Percentiles rank a stretch among this genome's conserved stretches.
These are phyloP conservation scores for Aechmea fasciata DNA, from an alignment of 176 grass and related monocot species.

Conservation along the genomic window DNA sequence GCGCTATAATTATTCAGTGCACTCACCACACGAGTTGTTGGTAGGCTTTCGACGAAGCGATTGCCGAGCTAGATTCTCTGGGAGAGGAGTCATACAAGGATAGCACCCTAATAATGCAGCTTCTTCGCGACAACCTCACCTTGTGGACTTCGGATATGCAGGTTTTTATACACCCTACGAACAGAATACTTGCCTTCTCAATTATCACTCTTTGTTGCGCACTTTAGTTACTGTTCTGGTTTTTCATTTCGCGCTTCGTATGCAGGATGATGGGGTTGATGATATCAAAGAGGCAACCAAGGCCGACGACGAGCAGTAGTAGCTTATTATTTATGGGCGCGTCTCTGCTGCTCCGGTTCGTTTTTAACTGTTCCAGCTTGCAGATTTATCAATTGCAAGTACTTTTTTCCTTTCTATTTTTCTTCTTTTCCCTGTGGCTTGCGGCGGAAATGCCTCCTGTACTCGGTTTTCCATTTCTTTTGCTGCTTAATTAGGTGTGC, in stretches of 20 bases:
- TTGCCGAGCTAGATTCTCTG: constrained; percentile 79
- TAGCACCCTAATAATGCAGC: constrained; percentile 98
- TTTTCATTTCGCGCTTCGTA: background rate
- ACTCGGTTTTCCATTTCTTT: background rate
- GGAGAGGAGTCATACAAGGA: constrained; percentile 99
- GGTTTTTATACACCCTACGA: constrained; percentile 28
- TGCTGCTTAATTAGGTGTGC: background rate
- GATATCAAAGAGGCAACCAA: constrained; percentile 86
- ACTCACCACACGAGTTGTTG: background rate
- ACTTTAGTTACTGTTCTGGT: background rate
- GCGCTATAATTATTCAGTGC: no score
- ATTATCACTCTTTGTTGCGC: background rate
- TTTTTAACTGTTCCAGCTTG: background rate
- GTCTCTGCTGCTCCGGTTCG: background rate
- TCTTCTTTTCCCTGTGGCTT: background rate
- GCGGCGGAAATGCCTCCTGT: no score
- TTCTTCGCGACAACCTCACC: constrained; percentile 95
- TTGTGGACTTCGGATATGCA: constrained; percentile 99
- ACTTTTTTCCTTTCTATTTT: background rate
- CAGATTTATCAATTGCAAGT: background rate
- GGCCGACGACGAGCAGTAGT: constrained; percentile 51
- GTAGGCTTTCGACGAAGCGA: constrained; percentile 94
- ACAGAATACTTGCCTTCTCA: background rate
- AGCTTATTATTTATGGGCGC: background rate
- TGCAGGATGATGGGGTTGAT: constrained; percentile 70